A percentile compares a stretch with the other conserved stretches of the same genome.
phyloP scores from a whole-genome alignment of 257 asterid genomes.

The Penstemon newberryi region DNA sequence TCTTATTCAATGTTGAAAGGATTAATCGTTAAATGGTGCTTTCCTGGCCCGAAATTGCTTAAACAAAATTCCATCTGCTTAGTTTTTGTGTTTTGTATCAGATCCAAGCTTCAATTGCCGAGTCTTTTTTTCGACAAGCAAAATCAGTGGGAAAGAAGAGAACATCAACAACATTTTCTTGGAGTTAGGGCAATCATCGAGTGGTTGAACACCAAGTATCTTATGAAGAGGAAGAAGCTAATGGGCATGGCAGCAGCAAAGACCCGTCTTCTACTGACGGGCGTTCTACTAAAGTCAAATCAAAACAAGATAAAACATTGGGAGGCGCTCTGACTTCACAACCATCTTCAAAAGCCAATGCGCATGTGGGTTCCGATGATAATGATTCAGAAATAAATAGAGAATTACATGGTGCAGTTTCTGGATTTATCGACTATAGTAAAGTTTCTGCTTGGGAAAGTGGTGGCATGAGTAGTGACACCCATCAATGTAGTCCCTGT shows the following conservation, averaged over 20 bases:
- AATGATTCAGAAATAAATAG: too few relatives aligned
- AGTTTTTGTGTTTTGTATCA: not conserved
- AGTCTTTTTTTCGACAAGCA: too few relatives aligned
- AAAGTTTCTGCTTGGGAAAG: constrained; percentile 86
- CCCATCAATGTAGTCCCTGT: constrained; percentile 55
- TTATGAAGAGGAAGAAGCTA: constrained; percentile 34
- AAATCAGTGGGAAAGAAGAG: not conserved
- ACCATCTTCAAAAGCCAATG: too few relatives aligned
- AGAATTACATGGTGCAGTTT: too few relatives aligned
- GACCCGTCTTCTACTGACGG: constrained; percentile 84
- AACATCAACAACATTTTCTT: too few relatives aligned
- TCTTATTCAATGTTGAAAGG: not conserved
- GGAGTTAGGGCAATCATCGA: constrained; percentile 16
- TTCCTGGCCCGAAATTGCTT: too few relatives aligned
- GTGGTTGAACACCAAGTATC: too few relatives aligned
- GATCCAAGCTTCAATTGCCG: too few relatives aligned
- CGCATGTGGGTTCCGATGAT: too few relatives aligned
- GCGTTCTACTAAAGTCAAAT: constrained; percentile 59
- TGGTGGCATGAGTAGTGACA: constrained; percentile 36
- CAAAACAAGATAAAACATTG: constrained; percentile 51
- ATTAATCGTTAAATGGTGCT: not conserved
- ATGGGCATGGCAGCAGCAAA: constrained; percentile 69
- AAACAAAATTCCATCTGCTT: too few relatives aligned
- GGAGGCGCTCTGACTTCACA: too few relatives aligned
- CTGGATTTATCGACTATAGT: constrained; percentile 33